phyloP scores from a whole-genome alignment of 495 filamentous ascomycete species.

The Penicillium atrosanguineum region DNA sequence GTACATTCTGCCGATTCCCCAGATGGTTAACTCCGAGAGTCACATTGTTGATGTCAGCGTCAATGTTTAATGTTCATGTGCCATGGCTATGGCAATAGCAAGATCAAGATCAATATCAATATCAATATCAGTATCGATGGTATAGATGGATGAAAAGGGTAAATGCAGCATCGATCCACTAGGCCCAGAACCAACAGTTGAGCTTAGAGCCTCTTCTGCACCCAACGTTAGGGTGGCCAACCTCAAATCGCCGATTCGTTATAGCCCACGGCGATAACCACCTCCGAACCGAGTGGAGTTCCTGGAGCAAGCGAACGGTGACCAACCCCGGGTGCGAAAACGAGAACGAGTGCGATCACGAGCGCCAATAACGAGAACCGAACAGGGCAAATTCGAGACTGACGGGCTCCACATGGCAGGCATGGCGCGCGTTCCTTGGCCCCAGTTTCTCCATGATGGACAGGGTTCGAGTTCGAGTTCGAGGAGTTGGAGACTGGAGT shows the following conservation, averaged over 20 bases:
- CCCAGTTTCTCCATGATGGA: too few species aligned
- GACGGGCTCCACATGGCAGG: too few species aligned
- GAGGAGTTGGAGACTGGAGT: too few species aligned
- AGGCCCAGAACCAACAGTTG: not conserved
- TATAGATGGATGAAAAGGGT: not conserved
- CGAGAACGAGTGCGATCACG: conserved; percentile 29
- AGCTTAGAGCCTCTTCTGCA: not conserved
- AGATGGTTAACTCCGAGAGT: not conserved
- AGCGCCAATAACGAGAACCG: conserved; percentile 28
- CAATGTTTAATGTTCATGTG: too few species aligned
- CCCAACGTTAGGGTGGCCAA: not conserved
- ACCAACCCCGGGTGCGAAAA: conserved; percentile 5
- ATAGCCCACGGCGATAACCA: not conserved
- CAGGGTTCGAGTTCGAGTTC: too few species aligned
- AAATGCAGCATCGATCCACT: not conserved
- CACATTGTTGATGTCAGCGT: not conserved
- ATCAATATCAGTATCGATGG: not conserved
- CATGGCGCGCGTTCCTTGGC: too few species aligned
- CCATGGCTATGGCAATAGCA: too few species aligned
- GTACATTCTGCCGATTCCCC: not conserved
- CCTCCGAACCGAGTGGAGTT: conserved; percentile 1
- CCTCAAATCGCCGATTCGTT: not conserved
- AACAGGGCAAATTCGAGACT: too few species aligned
- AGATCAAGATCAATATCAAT: too few species aligned
- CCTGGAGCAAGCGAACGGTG: conserved; percentile 10